Evolutionary conservation across 2,329 filamentous ascomycete species (phyloP).

Genomic region (Colletotrichum acutatum): DNA sequence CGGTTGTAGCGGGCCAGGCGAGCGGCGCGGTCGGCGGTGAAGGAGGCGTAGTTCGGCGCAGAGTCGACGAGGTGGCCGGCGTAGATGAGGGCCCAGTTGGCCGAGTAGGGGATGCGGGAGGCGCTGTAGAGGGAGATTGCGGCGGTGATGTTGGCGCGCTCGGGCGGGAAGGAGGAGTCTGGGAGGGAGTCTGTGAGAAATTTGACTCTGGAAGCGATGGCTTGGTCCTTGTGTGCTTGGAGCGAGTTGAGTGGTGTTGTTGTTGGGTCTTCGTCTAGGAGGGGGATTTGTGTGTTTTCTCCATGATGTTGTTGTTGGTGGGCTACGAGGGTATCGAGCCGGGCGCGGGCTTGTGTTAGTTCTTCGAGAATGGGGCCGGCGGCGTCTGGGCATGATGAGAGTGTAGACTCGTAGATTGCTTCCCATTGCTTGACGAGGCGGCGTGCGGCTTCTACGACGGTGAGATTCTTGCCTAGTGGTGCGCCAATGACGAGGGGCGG

Average conservation of each 20-base stretch:
- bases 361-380: slow-evolving; percentile 20
- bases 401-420: slow-evolving; percentile 43
- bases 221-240: slow-evolving; percentile 14
- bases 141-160: slow-evolving; percentile 53
- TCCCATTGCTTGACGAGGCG: slow-evolving; percentile 50
- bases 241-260: slow-evolving; percentile 12
- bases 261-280: not conserved
- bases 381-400: slow-evolving; percentile 29
- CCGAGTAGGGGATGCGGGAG: slow-evolving; percentile 52
- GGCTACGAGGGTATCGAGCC: slow-evolving; percentile 1
- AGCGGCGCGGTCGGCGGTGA: slow-evolving; percentile 49
- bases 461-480: slow-evolving; percentile 49
- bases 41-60: slow-evolving; percentile 49
- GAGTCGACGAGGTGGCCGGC: slow-evolving; percentile 54
- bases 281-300: not conserved
- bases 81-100: slow-evolving; percentile 54
- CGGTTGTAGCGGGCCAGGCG: slow-evolving; percentile 52
- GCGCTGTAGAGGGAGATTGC: slow-evolving; percentile 54
- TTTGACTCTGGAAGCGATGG: slow-evolving; percentile 46
- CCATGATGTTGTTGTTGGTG: not conserved
- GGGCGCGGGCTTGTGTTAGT: slow-evolving; percentile 13
- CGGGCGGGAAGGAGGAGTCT: slow-evolving; percentile 46
- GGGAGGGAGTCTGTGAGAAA: slow-evolving; percentile 45
- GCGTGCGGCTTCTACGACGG: slow-evolving; percentile 48
- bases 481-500: slow-evolving; percentile 48